Percentiles rank a stretch among this genome's conserved stretches.
Conservation (phyloP, 2,329 filamentous ascomycete genomes). For the Leptographium radiaticola region DNA sequence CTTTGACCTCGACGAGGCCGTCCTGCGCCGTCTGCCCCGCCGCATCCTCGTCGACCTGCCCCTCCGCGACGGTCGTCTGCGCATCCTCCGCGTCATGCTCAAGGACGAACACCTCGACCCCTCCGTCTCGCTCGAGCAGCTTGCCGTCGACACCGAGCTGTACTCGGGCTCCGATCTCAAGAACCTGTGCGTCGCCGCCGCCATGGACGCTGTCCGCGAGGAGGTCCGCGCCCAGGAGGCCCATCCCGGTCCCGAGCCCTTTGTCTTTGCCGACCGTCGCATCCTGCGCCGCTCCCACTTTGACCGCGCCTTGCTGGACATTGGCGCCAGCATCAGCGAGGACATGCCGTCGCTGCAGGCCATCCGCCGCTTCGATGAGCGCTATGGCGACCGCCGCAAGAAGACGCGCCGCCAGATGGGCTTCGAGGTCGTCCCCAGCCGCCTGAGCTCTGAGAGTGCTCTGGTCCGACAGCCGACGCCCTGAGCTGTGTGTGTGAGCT, state of each 20-base stretch:
- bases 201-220: conserved; percentile 66
- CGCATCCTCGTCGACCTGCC: conserved; percentile 64
- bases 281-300: conserved; percentile 61
- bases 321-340: conserved; percentile 83
- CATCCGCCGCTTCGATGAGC: conserved; percentile 90
- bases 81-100: conserved; percentile 57
- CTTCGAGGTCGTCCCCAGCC: conserved; percentile 36
- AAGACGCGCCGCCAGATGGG: conserved; percentile 44
- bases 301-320: conserved; percentile 72
- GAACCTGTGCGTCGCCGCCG: conserved; percentile 68
- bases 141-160: conserved; percentile 57
- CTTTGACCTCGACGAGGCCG: conserved; percentile 84
- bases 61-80: conserved; percentile 41
- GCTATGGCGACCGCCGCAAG: conserved; percentile 71
- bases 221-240: conserved; percentile 35
- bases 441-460: conserved; percentile 29
- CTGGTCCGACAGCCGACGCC: conserved; percentile 21
- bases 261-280: conserved; percentile 50
- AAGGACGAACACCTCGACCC: conserved; percentile 45
- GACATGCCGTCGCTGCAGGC: conserved; percentile 79
- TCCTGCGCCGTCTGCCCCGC: conserved; percentile 62
- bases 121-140: conserved; percentile 43
- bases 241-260: conserved; percentile 24
- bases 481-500: background rate
- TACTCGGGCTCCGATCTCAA: conserved; percentile 80